phyloP scores from a whole-genome alignment of 2,329 filamentous ascomycete species.

The Aspergillus sp. region DNA sequence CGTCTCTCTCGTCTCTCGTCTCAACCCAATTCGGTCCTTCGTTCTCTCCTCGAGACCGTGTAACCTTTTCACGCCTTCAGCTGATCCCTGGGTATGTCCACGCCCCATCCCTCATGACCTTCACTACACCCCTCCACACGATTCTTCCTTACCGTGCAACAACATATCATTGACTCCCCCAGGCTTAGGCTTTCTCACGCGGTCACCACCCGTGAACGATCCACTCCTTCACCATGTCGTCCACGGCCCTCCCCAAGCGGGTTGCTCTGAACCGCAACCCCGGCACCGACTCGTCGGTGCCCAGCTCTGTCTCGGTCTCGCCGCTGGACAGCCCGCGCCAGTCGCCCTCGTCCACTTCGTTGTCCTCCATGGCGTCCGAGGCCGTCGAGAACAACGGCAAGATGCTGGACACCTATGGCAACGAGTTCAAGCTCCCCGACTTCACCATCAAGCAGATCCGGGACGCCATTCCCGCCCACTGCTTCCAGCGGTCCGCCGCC shows the following conservation, averaged over 20 bases:
- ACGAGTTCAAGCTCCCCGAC: conserved; percentile 88
- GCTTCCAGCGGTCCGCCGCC: conserved; percentile 81
- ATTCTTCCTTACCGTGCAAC: no score
- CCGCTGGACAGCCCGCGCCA: conserved; percentile 60
- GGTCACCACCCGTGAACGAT: neutral
- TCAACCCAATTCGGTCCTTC: conserved; percentile 8
- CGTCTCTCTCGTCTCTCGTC: conserved; percentile 6
- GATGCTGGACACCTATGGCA: conserved; percentile 89
- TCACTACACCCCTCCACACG: neutral
- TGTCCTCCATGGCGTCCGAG: conserved; percentile 81
- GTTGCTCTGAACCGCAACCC: conserved; percentile 52
- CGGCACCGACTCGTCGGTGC: conserved; percentile 55
- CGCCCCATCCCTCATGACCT: neutral
- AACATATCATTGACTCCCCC: neutral
- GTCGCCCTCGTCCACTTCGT: conserved; percentile 80
- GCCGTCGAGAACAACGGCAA: conserved; percentile 57
- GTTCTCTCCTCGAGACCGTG: conserved; percentile 5
- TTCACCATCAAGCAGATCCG: conserved; percentile 98
- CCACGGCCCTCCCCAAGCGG: conserved; percentile 48
- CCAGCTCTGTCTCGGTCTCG: conserved; percentile 55
- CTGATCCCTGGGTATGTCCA: conserved; percentile 8
- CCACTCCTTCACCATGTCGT: conserved; percentile 42
- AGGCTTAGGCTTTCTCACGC: neutral
- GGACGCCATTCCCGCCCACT: conserved; percentile 96
- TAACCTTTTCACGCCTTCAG: neutral